phyloP scores from a whole-genome alignment of 768 basidiomycete species.

The Mycena latifolia region DNA sequence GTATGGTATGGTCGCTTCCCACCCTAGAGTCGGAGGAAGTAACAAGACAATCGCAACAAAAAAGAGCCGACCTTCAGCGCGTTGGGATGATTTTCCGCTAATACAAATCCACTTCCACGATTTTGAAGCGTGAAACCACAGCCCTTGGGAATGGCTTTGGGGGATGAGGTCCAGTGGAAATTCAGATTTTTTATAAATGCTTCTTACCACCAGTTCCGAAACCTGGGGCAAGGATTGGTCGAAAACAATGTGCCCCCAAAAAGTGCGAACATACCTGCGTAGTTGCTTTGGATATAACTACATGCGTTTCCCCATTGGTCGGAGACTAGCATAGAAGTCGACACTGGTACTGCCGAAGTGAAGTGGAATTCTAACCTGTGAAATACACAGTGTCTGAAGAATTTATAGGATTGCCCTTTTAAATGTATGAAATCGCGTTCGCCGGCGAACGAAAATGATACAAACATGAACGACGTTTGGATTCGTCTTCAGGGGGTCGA shows the following conservation, averaged over 20 bases:
- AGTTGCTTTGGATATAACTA: conserved; percentile 92
- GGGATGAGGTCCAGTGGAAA: conserved; percentile 5
- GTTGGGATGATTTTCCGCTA: conserved; percentile 89
- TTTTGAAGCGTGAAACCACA: conserved; percentile 99
- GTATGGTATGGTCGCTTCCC: conserved; percentile 93
- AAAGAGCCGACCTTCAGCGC: conserved; percentile 68
- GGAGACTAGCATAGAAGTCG: conserved; percentile 58
- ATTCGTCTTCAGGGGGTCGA: conserved; percentile 76
- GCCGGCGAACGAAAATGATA: conserved; percentile 9
- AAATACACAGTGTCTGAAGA: conserved; percentile 97
- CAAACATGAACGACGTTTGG: conserved; percentile 76
- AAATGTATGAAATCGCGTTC: conserved; percentile 26
- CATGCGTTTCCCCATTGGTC: conserved; percentile 93
- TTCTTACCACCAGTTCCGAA: conserved; percentile 88
- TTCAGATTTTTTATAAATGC: background rate
- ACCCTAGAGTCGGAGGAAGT: conserved; percentile 55
- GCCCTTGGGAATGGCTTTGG: conserved; percentile 86
- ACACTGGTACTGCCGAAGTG: background rate
- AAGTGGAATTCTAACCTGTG: conserved; percentile 61
- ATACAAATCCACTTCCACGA: conserved; percentile 86
- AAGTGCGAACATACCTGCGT: conserved; percentile 71
- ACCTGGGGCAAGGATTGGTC: conserved; percentile 58
- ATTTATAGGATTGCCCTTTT: conserved; percentile 82
- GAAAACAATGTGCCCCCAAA: too few species aligned
- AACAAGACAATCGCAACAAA: background rate